Percentiles rank a stretch among this genome's conserved stretches.
phyloP scores from a whole-genome alignment of 1,139 yeast genomes.

The Pichia kudriavzevii region DNA sequence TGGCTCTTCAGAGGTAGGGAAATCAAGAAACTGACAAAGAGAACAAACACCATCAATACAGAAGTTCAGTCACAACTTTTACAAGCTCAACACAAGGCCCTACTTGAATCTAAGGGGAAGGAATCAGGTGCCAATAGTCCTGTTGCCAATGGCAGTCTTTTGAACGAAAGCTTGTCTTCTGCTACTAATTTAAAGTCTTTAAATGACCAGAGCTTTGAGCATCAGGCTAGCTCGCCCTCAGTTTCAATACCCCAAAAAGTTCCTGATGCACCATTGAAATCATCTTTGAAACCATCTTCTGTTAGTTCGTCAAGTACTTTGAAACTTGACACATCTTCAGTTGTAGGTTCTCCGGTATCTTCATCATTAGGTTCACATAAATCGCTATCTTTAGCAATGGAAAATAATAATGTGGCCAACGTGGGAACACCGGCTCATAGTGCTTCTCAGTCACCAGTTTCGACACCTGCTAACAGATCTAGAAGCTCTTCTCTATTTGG shows the following conservation, averaged over 20 bases:
- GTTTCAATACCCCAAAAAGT: slow-evolving; percentile 3
- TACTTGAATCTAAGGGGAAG: slow-evolving; percentile 11
- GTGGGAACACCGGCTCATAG: slow-evolving; percentile 13
- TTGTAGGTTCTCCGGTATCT: neutral
- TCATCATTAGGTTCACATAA: neutral
- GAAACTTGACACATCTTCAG: slow-evolving; percentile 2
- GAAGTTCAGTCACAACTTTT: slow-evolving; percentile 26
- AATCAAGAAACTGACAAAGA: slow-evolving; percentile 45
- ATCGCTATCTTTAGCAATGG: slow-evolving; percentile 4
- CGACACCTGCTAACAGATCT: slow-evolving; percentile 12
- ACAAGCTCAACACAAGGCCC: slow-evolving; percentile 23
- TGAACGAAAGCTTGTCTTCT: slow-evolving; percentile 10
- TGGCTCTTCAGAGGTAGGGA: slow-evolving; percentile 67
- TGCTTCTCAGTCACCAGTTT: slow-evolving; percentile 1
- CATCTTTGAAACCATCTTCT: slow-evolving; percentile 16
- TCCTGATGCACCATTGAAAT: slow-evolving; percentile 12
- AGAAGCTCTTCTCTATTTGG: slow-evolving; percentile 17
- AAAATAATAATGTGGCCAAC: slow-evolving; percentile 1
- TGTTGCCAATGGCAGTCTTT: too few relatives aligned
- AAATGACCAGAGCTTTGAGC: neutral
- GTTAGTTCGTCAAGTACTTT: neutral
- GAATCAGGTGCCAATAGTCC: too few relatives aligned
- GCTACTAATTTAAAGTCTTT: neutral
- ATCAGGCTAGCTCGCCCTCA: neutral
- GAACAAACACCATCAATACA: slow-evolving; percentile 27